These are phyloP conservation scores for Fusarium albosuccineum DNA, from an alignment of 2,329 filamentous ascomycete species.

Conservation along the genomic window DNA sequence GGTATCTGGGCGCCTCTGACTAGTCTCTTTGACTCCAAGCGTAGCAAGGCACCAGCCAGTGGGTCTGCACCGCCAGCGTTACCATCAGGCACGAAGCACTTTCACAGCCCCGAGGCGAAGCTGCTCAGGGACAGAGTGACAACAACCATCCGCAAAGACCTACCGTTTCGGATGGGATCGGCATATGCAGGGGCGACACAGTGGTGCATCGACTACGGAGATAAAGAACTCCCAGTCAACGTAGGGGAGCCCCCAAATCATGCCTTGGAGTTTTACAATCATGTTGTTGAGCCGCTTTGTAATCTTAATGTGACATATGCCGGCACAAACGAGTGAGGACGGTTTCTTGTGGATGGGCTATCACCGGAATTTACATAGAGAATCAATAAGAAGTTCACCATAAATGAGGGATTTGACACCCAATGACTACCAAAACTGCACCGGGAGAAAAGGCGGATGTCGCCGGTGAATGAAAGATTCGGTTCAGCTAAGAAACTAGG, in stretches of 20 bases:
- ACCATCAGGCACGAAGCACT: not conserved
- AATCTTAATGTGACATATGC: not conserved
- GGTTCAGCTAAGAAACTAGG: no score
- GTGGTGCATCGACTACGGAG: slow-evolving; percentile 7
- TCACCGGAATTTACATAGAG: no score
- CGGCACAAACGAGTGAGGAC: not conserved
- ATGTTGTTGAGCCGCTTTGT: slow-evolving; percentile 4
- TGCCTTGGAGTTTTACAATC: slow-evolving; percentile 9
- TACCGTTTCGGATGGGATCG: slow-evolving; percentile 7
- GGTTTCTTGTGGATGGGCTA: not conserved
- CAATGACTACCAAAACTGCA: no score
- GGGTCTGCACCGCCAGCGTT: not conserved
- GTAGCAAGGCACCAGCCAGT: not conserved
- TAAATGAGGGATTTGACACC: not conserved
- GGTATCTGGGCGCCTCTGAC: slow-evolving; percentile 8
- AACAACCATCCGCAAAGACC: slow-evolving; percentile 2
- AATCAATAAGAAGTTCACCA: not conserved
- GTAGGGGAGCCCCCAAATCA: not conserved
- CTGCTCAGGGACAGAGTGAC: not conserved
- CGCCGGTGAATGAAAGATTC: no score
- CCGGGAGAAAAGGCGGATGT: no score
- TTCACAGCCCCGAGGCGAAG: slow-evolving; percentile 3
- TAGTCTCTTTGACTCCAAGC: slow-evolving; percentile 9
- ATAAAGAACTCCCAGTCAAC: not conserved
- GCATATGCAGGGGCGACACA: not conserved